Evolutionary conservation across 352 stramenopile species (phyloP), one percentile per base, ranked within the genome.

Genomic region (Globisporangium uncinulatum): DNA sequence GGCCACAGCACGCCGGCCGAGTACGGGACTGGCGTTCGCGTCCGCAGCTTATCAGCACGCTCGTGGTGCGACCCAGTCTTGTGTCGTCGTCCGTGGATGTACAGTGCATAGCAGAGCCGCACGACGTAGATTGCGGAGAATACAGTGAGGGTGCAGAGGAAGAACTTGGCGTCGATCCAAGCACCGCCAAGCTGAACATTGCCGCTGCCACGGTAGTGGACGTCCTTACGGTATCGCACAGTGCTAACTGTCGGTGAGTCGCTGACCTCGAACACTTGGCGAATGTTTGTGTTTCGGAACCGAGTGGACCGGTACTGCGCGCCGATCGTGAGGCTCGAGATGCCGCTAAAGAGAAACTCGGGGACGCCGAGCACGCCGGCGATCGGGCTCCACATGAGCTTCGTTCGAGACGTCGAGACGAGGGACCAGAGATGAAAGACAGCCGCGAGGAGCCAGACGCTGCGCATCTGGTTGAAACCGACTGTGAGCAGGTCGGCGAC

Each of bases 391-490:
- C 45, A 57, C 15, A 34, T 46, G 3, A 51, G 13, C 15, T 49
- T 55, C 4, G 37, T 9, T 32, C 54, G 43, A 9, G 54, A 59
- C 19, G 45, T 53, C 11, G 19, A 53, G 44, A 47, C n/a, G 6
- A 37, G 2, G 20, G 49, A 43, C 6, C 6, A 15, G 5, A 56
- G 36, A 11, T 61, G 56, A 1, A 56, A 8, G 17, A 56, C 2
- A 0, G 57, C 32, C 0, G 56, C 56, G 7, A 67, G 56, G 3
- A 64, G 34, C 50, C 56, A 67, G 8, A 63, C 51, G 42, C 45
- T 56, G 24, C 61, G 61, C 49, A 67, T 60, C 45, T 61, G 61
- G 32, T 54, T 60, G 45, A 60, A 60, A 13, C 48, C 39, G 39
- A 64, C 51, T 15, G 37, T 47, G 17, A 64, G 7, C 5, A 64